Base-by-base conservation (phyloP, 441 rosid species). In the Erodium chrysanthum region DNA sequence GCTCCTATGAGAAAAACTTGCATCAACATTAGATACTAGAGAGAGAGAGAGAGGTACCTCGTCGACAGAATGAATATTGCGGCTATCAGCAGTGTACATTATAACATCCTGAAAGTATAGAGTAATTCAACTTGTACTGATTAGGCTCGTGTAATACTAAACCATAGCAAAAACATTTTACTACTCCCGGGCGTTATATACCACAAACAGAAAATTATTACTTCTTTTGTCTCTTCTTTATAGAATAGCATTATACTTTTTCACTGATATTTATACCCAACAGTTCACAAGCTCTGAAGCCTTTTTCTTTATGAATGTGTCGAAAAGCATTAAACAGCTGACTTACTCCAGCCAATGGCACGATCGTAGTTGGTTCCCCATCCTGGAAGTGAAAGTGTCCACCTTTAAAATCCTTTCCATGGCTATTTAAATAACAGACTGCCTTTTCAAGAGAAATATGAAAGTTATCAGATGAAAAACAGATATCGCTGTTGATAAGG, bases 361-460 rank as follows among this genome's bases (percentile, higher is more conserved):
- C 73, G 62, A 90, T 37, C 0, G 84, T 79, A 5, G 75, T 42
- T 9, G 90, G 95, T 66, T 89, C 85, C 1, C 98, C 96, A 27
- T 85, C 88, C 69, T 83, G 92, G 76, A 93, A 93, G 77, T 78
- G 94, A 71, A 93, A 86, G 54, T 83, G 79, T 14, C 98, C 96
- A n/a, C 98, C 98, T 79, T 80, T 67, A 76, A 90, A 93, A 58
- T 89, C 89, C 74, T 75, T 77, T 2, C 60, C 91, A 46, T 82
- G 83, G 68, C 78, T 83, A 80, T 85, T 90, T 85, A 93, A 84
- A 79, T 93, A 93, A 80, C 97, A 93, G 35, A 93, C 97, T 79
- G 90, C 98, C 97, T 93, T 74, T 68, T 60, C 74, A 72, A 44
- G 67, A 71, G 58, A 31, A 73, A 17, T 50, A 50, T 23, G 14